Evolutionary conservation across 768 basidiomycete species (phyloP).

Genomic region (Lactarius deliciosus): DNA sequence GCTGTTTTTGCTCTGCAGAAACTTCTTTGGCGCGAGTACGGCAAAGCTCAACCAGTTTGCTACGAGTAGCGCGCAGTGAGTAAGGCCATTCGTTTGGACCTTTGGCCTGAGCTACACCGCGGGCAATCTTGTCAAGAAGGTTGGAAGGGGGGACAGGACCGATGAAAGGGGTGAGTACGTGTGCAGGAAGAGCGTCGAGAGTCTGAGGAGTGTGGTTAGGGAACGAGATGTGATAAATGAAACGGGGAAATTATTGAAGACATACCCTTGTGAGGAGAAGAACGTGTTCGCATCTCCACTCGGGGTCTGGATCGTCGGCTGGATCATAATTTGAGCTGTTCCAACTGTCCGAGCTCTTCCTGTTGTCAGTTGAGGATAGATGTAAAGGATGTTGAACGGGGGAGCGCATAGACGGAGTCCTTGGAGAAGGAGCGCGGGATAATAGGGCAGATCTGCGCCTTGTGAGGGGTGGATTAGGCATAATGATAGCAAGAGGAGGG

Average conservation of each 20-base stretch:
- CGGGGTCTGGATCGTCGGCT: slow-evolving; percentile 61
- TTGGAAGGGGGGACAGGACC: slow-evolving; percentile 83
- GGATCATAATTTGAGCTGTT: slow-evolving; percentile 71
- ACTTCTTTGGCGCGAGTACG: slow-evolving; percentile 59
- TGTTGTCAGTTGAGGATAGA: slow-evolving; percentile 45
- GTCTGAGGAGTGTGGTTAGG: slow-evolving; percentile 47
- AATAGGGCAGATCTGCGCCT: slow-evolving; percentile 51
- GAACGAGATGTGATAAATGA: slow-evolving; percentile 24
- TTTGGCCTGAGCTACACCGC: slow-evolving; percentile 71
- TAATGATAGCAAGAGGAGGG: slow-evolving; percentile 58
- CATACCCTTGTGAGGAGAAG: slow-evolving; percentile 65
- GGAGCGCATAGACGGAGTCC: slow-evolving; percentile 61
- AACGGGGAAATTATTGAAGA: slow-evolving; percentile 23
- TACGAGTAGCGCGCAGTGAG: slow-evolving; percentile 75
- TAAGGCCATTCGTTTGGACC: slow-evolving; percentile 81
- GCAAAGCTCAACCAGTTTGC: slow-evolving; percentile 79
- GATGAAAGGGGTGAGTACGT: slow-evolving; percentile 85
- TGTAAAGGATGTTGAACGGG: slow-evolving; percentile 54
- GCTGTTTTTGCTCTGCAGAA: slow-evolving; percentile 38
- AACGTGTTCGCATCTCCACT: slow-evolving; percentile 76
- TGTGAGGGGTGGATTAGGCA: slow-evolving; percentile 57
- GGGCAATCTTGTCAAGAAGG: slow-evolving; percentile 82
- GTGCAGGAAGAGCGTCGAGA: slow-evolving; percentile 76
- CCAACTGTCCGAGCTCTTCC: slow-evolving; percentile 83
- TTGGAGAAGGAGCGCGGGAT: slow-evolving; percentile 44